Evolutionary conservation across 495 filamentous ascomycete species (phyloP), one percentile per base, ranked within the genome.

Genomic region (Penicillium mononematosum): DNA sequence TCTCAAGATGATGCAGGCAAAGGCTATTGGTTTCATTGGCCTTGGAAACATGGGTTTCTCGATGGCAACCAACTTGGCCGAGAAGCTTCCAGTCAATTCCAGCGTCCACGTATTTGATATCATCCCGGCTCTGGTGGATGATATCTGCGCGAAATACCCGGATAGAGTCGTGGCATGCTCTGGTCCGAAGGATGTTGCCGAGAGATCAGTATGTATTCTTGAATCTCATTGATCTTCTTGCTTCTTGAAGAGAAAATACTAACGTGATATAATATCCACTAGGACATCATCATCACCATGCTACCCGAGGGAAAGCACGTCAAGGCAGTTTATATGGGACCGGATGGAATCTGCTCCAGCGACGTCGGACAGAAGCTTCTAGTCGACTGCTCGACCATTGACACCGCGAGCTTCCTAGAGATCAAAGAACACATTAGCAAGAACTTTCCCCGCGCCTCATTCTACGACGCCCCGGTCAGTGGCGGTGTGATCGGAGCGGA

Each of bases 221-320:
- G 3, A 29, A 4, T 51, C 11, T 31, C 12, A 2, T n/a, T 12
- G 2, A 4, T 50, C 58, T 59, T n/a, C n/a, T 45, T 14, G 14
- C 44, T 44, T 25, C 53, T 50, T 1, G 16, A 22, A 17, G 11
- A 11, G 4, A 46, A 19, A 16, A 17, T 0, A 31, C 45, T 46
- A 29, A 46, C 2, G 42, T 22, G 9, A 16, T 29, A 1, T 11
- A 46, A 17, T 29, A 12, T 27, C 27, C 10, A 29, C 70, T 56
- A 89, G 87, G 80, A 86, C 60, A 81, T 79, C 4, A 77, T 87
- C 11, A 75, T 90, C 38, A 85, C 86, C 14, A 86, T 86, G 59
- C 72, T 90, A 0, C 87, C 86, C 0, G 83, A 89, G 59, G 85
- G 86, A 0, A 62, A 73, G 3, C 86, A 90, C 56, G 86, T 89